Evolutionary conservation across 352 stramenopile genomes (phyloP).

Genomic region (Globisporangium sylvaticum): DNA sequence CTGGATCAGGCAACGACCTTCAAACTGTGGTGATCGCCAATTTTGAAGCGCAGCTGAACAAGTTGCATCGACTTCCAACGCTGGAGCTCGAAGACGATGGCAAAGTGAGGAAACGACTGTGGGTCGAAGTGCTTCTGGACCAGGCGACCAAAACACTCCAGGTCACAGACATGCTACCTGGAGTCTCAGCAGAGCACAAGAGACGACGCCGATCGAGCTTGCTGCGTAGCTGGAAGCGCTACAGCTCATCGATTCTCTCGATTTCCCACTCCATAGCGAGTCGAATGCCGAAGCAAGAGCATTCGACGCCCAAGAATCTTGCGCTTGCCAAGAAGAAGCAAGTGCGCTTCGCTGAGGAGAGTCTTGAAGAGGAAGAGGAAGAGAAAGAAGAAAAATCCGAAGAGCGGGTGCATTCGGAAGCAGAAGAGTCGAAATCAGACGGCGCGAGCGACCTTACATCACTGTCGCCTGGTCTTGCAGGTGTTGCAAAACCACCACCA

Average conservation of each 20-base stretch:
- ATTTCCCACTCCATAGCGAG: slow-evolving; percentile 49
- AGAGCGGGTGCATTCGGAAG: slow-evolving; percentile 1
- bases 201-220: slow-evolving; percentile 59
- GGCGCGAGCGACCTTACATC: not conserved
- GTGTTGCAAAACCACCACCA: not conserved
- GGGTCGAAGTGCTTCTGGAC: slow-evolving; percentile 73
- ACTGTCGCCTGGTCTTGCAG: not conserved
- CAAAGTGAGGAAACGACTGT: slow-evolving; percentile 57
- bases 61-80: slow-evolving; percentile 73
- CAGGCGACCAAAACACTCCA: slow-evolving; percentile 78
- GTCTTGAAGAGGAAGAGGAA: slow-evolving; percentile 20
- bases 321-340: slow-evolving; percentile 44
- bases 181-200: slow-evolving; percentile 66
- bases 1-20: not conserved
- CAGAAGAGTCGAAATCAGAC: not conserved
- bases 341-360: slow-evolving; percentile 46
- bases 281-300: slow-evolving; percentile 3
- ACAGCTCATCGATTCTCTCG: slow-evolving; percentile 65
- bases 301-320: not conserved
- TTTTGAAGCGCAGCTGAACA: slow-evolving; percentile 82
- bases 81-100: slow-evolving; percentile 73
- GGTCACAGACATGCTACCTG: slow-evolving; percentile 78
- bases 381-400: slow-evolving; percentile 15
- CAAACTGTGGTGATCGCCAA: slow-evolving; percentile 41
- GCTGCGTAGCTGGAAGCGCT: slow-evolving; percentile 75